These are phyloP conservation scores for Xylaria acuta DNA, from an alignment of 495 filamentous ascomycete genomes.

Conservation along the genomic window DNA sequence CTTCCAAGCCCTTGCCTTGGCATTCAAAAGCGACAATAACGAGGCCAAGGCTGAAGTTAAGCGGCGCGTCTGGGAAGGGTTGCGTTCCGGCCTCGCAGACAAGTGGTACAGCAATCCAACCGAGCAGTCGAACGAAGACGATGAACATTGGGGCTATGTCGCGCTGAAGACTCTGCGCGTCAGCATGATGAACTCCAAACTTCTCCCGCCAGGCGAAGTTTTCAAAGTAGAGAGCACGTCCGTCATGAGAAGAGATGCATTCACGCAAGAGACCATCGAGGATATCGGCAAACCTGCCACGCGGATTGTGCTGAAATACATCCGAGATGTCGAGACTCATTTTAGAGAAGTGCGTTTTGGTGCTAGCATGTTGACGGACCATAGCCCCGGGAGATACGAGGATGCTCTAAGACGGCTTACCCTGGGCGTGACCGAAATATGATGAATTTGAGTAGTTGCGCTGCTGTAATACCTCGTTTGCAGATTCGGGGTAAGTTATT, in stretches of 20 bases:
- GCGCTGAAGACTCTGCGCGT: slow-evolving; percentile 70
- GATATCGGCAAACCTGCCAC: slow-evolving; percentile 67
- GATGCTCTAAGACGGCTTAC: slow-evolving; percentile 51
- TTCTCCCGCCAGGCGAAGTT: slow-evolving; percentile 78
- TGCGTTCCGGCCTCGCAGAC: slow-evolving; percentile 55
- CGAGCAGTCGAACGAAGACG: slow-evolving; percentile 46
- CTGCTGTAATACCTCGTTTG: not conserved
- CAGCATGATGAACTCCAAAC: slow-evolving; percentile 71
- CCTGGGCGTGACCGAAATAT: slow-evolving; percentile 40
- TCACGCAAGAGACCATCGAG: slow-evolving; percentile 46
- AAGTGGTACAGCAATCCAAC: slow-evolving; percentile 50
- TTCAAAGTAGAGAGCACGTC: slow-evolving; percentile 71
- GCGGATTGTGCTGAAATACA: slow-evolving; percentile 68
- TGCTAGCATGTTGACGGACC: slow-evolving; percentile 75
- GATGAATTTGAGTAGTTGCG: not conserved
- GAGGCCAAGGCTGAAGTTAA: slow-evolving; percentile 70
- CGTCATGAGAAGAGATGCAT: slow-evolving; percentile 65
- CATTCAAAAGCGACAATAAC: slow-evolving; percentile 73
- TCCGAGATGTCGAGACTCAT: slow-evolving; percentile 67
- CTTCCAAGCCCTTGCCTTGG: slow-evolving; percentile 71
- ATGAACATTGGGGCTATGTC: slow-evolving; percentile 74
- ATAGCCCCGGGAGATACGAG: slow-evolving; percentile 79
- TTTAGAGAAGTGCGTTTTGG: slow-evolving; percentile 77
- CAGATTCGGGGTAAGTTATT: not conserved
- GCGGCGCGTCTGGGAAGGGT: slow-evolving; percentile 66